Evolutionary conservation across 306 rosid genomes (phyloP).

Genomic region (Rubus idaeus): DNA sequence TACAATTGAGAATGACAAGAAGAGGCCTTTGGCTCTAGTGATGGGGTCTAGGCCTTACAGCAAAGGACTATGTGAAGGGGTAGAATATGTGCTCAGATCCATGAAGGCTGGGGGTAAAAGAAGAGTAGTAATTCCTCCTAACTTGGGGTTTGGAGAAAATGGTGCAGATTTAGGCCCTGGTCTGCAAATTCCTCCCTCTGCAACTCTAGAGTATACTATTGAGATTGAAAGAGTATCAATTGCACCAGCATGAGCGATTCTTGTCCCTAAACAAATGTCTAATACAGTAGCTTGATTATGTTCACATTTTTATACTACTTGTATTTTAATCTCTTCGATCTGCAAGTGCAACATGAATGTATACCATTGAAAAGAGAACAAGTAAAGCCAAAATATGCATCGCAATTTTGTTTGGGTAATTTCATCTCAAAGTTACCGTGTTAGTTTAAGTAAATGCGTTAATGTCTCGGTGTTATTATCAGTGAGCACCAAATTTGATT

Average conservation of each 20-base stretch:
- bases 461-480: no score
- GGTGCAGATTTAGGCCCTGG: constrained; percentile 86
- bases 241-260: constrained; percentile 65
- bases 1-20: constrained; percentile 61
- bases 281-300: neutral
- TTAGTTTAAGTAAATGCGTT: neutral
- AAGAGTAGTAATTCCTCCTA: constrained; percentile 70
- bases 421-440: neutral
- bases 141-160: constrained; percentile 69
- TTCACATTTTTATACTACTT: neutral
- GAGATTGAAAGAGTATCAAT: constrained; percentile 89
- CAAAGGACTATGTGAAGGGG: constrained; percentile 90
- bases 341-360: neutral
- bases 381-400: neutral
- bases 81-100: constrained; percentile 59
- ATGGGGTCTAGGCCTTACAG: constrained; percentile 92
- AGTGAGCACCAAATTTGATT: no score
- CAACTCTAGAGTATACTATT: constrained; percentile 74
- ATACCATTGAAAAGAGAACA: neutral
- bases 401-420: neutral
- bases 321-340: neutral
- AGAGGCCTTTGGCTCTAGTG: constrained; percentile 77
- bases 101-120: constrained; percentile 92
- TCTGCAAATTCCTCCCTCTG: constrained; percentile 69
- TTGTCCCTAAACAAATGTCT: neutral